Conservation (phyloP, 148 eudicot species). For the Gaultheria prostrata region DNA sequence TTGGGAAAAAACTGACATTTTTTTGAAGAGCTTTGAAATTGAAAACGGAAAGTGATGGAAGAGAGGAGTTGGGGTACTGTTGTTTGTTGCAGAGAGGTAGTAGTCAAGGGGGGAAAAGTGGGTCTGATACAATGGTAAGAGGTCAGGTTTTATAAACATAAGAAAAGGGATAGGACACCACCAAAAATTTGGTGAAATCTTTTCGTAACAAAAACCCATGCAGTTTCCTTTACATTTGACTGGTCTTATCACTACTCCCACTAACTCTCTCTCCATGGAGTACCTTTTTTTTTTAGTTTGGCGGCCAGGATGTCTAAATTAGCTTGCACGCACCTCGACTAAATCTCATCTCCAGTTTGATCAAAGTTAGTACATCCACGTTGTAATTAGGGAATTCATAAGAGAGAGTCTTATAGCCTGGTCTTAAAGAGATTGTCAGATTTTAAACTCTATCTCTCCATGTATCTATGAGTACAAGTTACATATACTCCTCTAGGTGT, state of each 20-base stretch:
- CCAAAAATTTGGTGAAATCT: background rate
- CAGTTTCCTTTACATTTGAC: constrained; percentile 19
- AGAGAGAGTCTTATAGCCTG: too few relatives aligned
- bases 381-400: too few relatives aligned
- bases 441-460: too few relatives aligned
- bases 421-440: too few relatives aligned
- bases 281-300: too few relatives aligned
- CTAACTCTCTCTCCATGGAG: background rate
- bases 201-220: background rate
- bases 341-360: too few relatives aligned
- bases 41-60: constrained; percentile 22
- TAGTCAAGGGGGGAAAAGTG: constrained; percentile 15
- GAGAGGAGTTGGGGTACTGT: constrained; percentile 14
- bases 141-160: constrained; percentile 13
- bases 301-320: too few relatives aligned
- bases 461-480: background rate
- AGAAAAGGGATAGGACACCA: constrained; percentile 4
- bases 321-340: too few relatives aligned
- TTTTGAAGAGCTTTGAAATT: constrained; percentile 11
- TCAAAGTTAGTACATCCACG: too few relatives aligned
- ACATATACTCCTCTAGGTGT: background rate
- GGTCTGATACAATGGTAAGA: constrained; percentile 12
- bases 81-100: background rate
- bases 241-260: constrained; percentile 13
- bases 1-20: constrained; percentile 37